phyloP scores from a whole-genome alignment of 176 grass and related monocot genomes.

The Cymbopogon citratus region DNA sequence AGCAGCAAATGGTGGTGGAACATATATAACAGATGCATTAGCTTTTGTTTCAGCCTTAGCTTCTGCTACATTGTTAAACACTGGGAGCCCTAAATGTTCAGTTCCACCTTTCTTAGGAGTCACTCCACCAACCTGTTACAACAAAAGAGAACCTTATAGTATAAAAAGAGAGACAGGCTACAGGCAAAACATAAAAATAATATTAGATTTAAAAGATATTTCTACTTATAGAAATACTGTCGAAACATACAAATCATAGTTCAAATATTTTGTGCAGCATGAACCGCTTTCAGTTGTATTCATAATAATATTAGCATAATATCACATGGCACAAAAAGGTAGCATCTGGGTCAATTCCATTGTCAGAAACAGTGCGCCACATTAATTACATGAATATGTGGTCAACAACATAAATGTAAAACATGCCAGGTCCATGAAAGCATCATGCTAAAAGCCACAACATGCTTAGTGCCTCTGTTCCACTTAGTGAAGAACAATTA shows the following conservation, averaged over 20 bases:
- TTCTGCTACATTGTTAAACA: constrained; percentile 88
- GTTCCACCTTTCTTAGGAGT: constrained; percentile 99
- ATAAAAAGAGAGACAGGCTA: neutral
- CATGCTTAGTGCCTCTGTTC: neutral
- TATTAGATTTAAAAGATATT: neutral
- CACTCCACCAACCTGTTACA: constrained; percentile 81
- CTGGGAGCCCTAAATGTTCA: constrained; percentile 88
- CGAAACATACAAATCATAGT: neutral
- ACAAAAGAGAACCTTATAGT: neutral
- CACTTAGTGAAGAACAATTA: neutral
- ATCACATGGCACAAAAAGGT: neutral
- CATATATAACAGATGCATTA: constrained; percentile 98
- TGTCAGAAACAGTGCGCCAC: neutral
- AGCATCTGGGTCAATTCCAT: neutral
- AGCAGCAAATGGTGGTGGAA: constrained; percentile 96
- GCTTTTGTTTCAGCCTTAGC: constrained; percentile 98
- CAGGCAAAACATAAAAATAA: neutral
- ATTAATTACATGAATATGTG: constrained; percentile 1
- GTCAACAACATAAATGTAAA: constrained; percentile 7
- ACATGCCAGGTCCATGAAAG: neutral
- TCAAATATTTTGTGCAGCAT: neutral
- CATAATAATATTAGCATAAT: neutral
- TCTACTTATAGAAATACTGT: neutral
- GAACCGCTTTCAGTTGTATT: neutral
- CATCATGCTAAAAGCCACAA: neutral